phyloP scores from a whole-genome alignment of 2,329 filamentous ascomycete genomes.

The Ilyonectria sp. region DNA sequence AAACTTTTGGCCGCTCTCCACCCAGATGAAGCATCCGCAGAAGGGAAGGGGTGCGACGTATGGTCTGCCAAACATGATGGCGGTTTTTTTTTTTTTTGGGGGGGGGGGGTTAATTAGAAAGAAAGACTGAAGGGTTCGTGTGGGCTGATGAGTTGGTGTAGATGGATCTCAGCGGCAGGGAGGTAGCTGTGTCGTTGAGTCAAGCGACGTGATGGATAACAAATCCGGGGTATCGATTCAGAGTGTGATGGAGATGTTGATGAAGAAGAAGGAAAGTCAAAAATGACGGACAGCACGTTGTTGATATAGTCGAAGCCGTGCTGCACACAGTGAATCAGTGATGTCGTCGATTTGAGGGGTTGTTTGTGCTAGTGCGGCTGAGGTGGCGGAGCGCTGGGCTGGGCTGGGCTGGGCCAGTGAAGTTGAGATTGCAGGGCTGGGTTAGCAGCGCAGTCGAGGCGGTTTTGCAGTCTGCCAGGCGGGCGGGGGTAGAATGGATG shows the following conservation, averaged over 20 bases:
- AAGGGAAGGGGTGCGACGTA: background rate
- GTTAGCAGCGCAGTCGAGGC: constrained; percentile 10
- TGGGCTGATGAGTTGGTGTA: background rate
- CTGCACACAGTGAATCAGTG: background rate
- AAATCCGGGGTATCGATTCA: constrained; percentile 20
- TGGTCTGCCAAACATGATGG: constrained; percentile 18
- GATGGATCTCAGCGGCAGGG: background rate
- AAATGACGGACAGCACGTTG: background rate
- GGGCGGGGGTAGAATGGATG: background rate
- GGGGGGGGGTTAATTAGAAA: background rate
- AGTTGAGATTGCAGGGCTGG: constrained; percentile 4
- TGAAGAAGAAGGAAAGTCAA: background rate
- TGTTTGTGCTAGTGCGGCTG: constrained; percentile 19
- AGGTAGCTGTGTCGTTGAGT: background rate
- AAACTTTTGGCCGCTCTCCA: constrained; percentile 53
- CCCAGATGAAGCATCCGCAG: constrained; percentile 56
- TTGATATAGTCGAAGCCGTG: constrained; percentile 11
- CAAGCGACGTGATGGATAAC: background rate
- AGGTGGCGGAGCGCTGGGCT: constrained; percentile 22
- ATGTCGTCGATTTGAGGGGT: constrained; percentile 2
- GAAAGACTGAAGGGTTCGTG: background rate
- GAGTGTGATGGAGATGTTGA: background rate
- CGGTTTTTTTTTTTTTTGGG: background rate
- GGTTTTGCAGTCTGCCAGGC: constrained; percentile 12
- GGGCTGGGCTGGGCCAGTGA: background rate